Evolutionary conservation across 1,139 yeast genomes (phyloP).

Genomic region (Scheffersomyces insectosa): DNA sequence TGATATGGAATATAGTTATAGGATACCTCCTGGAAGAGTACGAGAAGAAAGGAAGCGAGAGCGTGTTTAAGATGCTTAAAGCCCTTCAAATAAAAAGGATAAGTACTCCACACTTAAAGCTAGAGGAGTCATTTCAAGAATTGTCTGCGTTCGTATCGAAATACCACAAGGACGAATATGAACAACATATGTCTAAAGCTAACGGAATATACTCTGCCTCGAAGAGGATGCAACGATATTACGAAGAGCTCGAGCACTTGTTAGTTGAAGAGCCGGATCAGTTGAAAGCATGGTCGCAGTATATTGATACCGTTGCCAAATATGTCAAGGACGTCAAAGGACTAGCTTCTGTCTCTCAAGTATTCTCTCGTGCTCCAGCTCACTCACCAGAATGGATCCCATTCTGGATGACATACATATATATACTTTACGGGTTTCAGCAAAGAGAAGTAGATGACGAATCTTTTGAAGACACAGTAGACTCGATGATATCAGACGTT

Average conservation of each 20-base stretch:
- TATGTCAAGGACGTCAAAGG: constrained; percentile 9
- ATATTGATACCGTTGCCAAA: constrained; percentile 28
- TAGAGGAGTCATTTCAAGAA: constrained; percentile 44
- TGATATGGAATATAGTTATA: constrained; percentile 35
- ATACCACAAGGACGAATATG: constrained; percentile 33
- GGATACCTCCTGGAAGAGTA: constrained; percentile 7
- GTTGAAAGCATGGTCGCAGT: constrained; percentile 30
- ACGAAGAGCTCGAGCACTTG: constrained; percentile 26
- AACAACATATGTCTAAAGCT: constrained; percentile 37
- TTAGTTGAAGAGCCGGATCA: constrained; percentile 18
- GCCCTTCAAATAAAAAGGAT: constrained; percentile 37
- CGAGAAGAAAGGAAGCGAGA: constrained; percentile 13
- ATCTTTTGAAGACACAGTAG: constrained; percentile 10
- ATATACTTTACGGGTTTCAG: constrained; percentile 19
- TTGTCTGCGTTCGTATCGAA: constrained; percentile 46
- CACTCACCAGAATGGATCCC: constrained; percentile 16
- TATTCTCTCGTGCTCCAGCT: constrained; percentile 6
- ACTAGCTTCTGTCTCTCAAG: neutral
- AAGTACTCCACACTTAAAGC: constrained; percentile 39
- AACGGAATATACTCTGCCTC: constrained; percentile 35
- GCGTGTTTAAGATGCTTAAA: constrained; percentile 19
- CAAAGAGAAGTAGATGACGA: constrained; percentile 5
- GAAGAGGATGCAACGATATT: constrained; percentile 24
- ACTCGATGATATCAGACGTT: no score
- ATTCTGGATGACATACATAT: constrained; percentile 33